Conservation (phyloP, 2,329 filamentous ascomycete species). For the Orbilia brochopaga region DNA sequence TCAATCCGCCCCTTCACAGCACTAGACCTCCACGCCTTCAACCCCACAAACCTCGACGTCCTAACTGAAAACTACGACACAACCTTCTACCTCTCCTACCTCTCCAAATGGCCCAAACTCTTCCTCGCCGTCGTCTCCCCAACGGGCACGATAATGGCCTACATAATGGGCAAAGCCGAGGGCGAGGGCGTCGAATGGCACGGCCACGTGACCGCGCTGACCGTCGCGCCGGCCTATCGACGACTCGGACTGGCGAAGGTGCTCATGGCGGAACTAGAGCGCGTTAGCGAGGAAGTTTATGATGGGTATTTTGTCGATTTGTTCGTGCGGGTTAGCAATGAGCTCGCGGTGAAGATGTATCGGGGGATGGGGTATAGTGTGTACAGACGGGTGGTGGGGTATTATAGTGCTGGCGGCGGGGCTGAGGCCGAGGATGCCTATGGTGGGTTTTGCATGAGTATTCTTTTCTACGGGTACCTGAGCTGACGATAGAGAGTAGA, state of each 20-base stretch:
- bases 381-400: constrained; percentile 84
- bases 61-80: constrained; percentile 98
- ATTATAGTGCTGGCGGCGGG: constrained; percentile 84
- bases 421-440: constrained; percentile 81
- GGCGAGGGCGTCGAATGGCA: constrained; percentile 69
- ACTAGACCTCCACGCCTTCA: constrained; percentile 84
- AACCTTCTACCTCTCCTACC: constrained; percentile 92
- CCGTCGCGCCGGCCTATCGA: constrained; percentile 83
- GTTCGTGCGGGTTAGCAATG: constrained; percentile 88
- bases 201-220: constrained; percentile 94
- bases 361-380: constrained; percentile 89
- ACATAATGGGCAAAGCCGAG: constrained; percentile 86
- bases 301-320: constrained; percentile 94
- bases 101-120: constrained; percentile 91
- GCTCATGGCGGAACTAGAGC: constrained; percentile 79
- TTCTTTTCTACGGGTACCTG: background rate
- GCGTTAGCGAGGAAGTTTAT: constrained; percentile 75
- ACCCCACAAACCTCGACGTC: constrained; percentile 92
- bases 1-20: constrained; percentile 85
- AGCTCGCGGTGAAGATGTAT: constrained; percentile 85
- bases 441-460: constrained; percentile 51
- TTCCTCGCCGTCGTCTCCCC: constrained; percentile 90
- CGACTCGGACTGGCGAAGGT: constrained; percentile 85
- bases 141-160: constrained; percentile 87
- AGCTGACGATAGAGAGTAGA: constrained; percentile 61